Evolutionary conservation across 345 rosid species (phyloP), one percentile per base, ranked within the genome.

Genomic region (Populus nigra): DNA sequence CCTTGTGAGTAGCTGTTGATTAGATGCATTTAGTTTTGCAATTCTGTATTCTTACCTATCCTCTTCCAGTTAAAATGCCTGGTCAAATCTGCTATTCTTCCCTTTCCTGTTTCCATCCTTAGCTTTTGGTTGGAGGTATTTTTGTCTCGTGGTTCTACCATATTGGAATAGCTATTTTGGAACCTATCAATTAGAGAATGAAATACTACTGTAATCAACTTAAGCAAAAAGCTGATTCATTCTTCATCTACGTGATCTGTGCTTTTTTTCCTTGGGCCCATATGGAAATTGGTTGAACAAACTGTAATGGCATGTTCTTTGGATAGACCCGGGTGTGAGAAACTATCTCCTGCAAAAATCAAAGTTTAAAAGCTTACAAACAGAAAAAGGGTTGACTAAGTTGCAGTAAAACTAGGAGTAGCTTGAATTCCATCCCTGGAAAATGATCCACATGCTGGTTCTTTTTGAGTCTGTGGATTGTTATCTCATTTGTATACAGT

Each of bases 1-100:
- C 82, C 98, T 96, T 69, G 97, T 96, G 87, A 89, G 97, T 87
- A 67, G 23, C 16, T 72, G 22, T 20, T 18, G 38, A 33, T 17
- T 18, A 31, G 11, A 57, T 57, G 10, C 65, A 9, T 23, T 23
- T 59, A 23, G 65, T 23, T 59, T 9, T 59, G 15, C 13, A 59
- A 23, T 4, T 59, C 65, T 13, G 18, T 47, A 3, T 57, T 57
- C 63, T 57, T 57, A n/a, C 63, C 29, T 57, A 57, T n/a, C 25
- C 65, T 59, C 65, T n/a, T 23, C 25, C 65, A 23, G 29, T 10
- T 59, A 59, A n/a, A 25, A 59, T 59, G 63, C 63, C 29, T n/a
- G 63, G 63, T 59, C 63, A 59, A 59, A 59, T 59, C 63, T 59
- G 63, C 25, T 10, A 59, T 1, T 59, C 12, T 57, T n/a, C 16